Evolutionary conservation across 1,139 yeast genomes (phyloP).

Genomic region (Wickerhamomyces sp.): DNA sequence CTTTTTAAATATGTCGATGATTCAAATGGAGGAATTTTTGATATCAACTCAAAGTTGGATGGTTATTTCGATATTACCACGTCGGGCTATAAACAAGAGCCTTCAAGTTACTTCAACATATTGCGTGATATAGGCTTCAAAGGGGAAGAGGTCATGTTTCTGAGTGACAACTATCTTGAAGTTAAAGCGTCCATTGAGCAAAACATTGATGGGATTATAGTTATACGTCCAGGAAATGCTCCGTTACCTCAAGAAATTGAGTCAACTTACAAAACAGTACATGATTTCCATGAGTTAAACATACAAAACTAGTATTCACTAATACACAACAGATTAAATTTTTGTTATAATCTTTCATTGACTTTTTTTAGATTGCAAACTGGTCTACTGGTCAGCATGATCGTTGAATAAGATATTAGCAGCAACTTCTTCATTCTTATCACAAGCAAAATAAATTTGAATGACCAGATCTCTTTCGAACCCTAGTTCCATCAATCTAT

Average conservation of each 20-base stretch:
- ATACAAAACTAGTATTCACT: slow-evolving; percentile 1
- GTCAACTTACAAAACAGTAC: slow-evolving; percentile 5
- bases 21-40: slow-evolving; percentile 28
- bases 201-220: slow-evolving; percentile 57
- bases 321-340: not conserved
- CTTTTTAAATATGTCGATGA: slow-evolving; percentile 60
- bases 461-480: slow-evolving; percentile 83
- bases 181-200: slow-evolving; percentile 68
- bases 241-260: slow-evolving; percentile 33
- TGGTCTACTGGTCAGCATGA: slow-evolving; percentile 15
- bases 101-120: slow-evolving; percentile 56
- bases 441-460: slow-evolving; percentile 97
- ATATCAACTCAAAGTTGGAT: slow-evolving; percentile 48
- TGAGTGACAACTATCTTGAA: slow-evolving; percentile 71
- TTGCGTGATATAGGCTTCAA: slow-evolving; percentile 38
- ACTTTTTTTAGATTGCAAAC: not conserved
- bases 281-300: slow-evolving; percentile 9
- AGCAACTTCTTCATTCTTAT: slow-evolving; percentile 93
- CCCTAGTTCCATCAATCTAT: slow-evolving; percentile 86
- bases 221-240: slow-evolving; percentile 73
- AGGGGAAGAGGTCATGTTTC: slow-evolving; percentile 47
- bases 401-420: slow-evolving; percentile 74
- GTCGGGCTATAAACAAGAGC: slow-evolving; percentile 67
- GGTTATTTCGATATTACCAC: slow-evolving; percentile 87
- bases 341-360: too few relatives aligned